Base-by-base conservation (phyloP, 179 eudicot genomes). In the Actinidia arguta region DNA sequence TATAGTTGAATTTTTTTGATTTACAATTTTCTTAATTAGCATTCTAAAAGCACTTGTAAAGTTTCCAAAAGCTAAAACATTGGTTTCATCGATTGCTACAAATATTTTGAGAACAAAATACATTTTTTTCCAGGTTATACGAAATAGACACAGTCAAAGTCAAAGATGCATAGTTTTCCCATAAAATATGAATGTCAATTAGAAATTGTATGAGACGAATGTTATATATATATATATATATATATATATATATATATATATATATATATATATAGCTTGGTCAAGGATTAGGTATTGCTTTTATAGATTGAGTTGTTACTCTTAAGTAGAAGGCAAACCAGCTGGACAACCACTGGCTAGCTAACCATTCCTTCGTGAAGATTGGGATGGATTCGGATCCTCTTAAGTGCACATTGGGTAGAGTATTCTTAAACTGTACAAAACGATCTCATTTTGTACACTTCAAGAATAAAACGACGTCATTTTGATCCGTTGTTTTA, bases 251-350 rank as follows among this genome's bases (percentile, higher is more conserved):
- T n/a, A n/a, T n/a, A n/a, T n/a, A n/a, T n/a, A n/a, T n/a, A n/a
- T n/a, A n/a, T n/a, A n/a, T 39, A 70, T 74, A 24, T 16, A 71
- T 52, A 14, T 50, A 25, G 46, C 61, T 75, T 70, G 52, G 46
- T 54, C 61, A 22, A 55, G 25, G 42, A 27, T 39, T 54, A 54
- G 62, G 48, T 31, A 55, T 10, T 46, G 17, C 64, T 22, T 56
- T 46, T 12, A 42, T 71, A 22, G 31, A 25, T 25, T 74, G 51
- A 31, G 46, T 52, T 58, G 54, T 59, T 59, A 58, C 68, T 76
- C 68, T 44, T n/a, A 76, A 58, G 68, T n/a, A n/a, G 58, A 56
- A 36, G 67, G 51, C 67, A 56, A 76, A 46, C 77, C 79, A 42
- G 79, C 79, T 58, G 54, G 68, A 76, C 5, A 56, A 11, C 68